Percentiles rank a stretch among this genome's conserved stretches.
These are phyloP conservation scores for Hypomyces perniciosus DNA, from an alignment of 2,329 filamentous ascomycete species.

Conservation along the genomic window DNA sequence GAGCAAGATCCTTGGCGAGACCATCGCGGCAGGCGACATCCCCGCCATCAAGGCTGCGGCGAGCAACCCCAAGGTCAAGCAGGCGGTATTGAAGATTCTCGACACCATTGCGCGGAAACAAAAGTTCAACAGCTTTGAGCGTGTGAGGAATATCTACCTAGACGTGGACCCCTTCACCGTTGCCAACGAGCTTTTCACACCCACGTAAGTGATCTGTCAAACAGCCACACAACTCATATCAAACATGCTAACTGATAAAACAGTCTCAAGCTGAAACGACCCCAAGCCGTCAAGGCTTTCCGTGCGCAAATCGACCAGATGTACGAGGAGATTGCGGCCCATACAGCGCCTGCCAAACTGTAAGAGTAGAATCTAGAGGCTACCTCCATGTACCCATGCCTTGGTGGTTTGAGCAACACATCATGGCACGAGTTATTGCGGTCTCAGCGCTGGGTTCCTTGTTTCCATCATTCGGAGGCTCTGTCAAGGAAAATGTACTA, in stretches of 20 bases:
- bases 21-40: slow-evolving; percentile 58
- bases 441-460: no score
- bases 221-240: background rate
- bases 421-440: background rate
- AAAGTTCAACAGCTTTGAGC: slow-evolving; percentile 91
- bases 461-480: no score
- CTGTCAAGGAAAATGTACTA: background rate
- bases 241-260: slow-evolving; percentile 15
- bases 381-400: no score
- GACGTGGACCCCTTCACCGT: slow-evolving; percentile 86
- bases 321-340: slow-evolving; percentile 48
- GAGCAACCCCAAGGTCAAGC: slow-evolving; percentile 62
- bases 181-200: slow-evolving; percentile 84
- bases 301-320: slow-evolving; percentile 47
- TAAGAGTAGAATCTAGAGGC: slow-evolving; percentile 21
- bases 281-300: slow-evolving; percentile 49
- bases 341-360: slow-evolving; percentile 34
- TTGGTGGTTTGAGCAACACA: background rate
- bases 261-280: slow-evolving; percentile 56
- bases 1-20: slow-evolving; percentile 65
- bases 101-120: slow-evolving; percentile 72
- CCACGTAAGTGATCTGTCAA: slow-evolving; percentile 60
- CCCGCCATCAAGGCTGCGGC: slow-evolving; percentile 62
- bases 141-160: slow-evolving; percentile 66
- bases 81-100: slow-evolving; percentile 71